Evolutionary conservation across 345 rosid species (phyloP).

Genomic region (Anastatica hierochuntica): DNA sequence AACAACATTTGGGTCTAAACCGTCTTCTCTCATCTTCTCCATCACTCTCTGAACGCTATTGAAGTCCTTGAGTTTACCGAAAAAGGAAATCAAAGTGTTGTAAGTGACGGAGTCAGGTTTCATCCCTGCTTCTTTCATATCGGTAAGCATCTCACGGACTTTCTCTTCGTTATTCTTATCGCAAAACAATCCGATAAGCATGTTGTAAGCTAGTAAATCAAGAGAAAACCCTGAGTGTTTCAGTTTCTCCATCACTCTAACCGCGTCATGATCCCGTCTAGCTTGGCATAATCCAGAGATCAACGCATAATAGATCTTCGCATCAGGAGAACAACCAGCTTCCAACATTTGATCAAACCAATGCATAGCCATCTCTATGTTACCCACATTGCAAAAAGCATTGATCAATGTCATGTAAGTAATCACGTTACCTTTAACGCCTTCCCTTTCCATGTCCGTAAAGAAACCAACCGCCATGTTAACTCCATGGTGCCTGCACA

Average conservation of each 20-base stretch:
- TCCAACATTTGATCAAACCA: constrained; percentile 41
- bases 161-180: constrained; percentile 39
- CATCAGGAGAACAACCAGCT: constrained; percentile 48
- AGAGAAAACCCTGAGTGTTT: constrained; percentile 51
- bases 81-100: constrained; percentile 51
- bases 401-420: constrained; percentile 48
- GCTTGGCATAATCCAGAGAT: constrained; percentile 55
- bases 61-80: constrained; percentile 35
- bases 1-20: constrained; percentile 41
- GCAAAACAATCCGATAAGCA: constrained; percentile 49
- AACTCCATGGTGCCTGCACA: constrained; percentile 60
- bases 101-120: constrained; percentile 53
- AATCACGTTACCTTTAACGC: constrained; percentile 38
- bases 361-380: constrained; percentile 49
- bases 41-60: constrained; percentile 30
- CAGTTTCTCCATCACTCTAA: constrained; percentile 29
- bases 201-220: constrained; percentile 56
- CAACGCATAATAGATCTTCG: constrained; percentile 46
- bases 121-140: constrained; percentile 49
- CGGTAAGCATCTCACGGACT: constrained; percentile 46
- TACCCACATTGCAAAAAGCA: constrained; percentile 53
- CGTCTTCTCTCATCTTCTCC: constrained; percentile 44
- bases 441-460: constrained; percentile 42
- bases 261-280: constrained; percentile 52
- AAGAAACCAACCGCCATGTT: constrained; percentile 43